Percentiles rank a stretch among this genome's conserved stretches.
Conservation (phyloP, 176 grass and related monocot species). For the Zea luxurians region DNA sequence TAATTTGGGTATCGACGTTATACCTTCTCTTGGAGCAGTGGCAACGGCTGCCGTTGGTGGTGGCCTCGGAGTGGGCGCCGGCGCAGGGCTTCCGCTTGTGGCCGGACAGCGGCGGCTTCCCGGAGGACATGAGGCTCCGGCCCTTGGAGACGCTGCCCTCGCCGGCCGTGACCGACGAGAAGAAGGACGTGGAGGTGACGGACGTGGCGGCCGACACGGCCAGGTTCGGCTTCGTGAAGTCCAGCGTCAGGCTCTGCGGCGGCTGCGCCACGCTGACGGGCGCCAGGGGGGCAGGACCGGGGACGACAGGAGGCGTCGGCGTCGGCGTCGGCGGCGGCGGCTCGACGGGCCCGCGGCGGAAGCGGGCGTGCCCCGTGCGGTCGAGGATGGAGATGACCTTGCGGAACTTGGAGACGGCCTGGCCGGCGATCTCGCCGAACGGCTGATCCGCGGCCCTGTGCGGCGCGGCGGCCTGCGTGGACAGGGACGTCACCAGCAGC, state of each 20-base stretch:
- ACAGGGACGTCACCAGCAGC: slow-evolving; percentile 65
- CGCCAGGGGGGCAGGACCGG: background rate
- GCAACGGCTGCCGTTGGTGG: slow-evolving; percentile 55
- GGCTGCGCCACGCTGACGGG: background rate
- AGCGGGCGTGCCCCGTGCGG: slow-evolving; percentile 94
- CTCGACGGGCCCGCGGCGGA: slow-evolving; percentile 68
- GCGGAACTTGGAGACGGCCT: slow-evolving; percentile 82
- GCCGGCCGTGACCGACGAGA: slow-evolving; percentile 83
- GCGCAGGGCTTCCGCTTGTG: slow-evolving; percentile 74
- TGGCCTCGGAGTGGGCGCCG: slow-evolving; percentile 61
- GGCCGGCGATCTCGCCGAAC: slow-evolving; percentile 80
- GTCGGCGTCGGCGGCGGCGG: background rate
- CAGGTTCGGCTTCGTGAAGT: slow-evolving; percentile 82
- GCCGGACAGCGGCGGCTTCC: slow-evolving; percentile 62
- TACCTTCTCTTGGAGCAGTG: slow-evolving; percentile 95
- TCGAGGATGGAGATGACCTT: slow-evolving; percentile 93
- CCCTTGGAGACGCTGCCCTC: slow-evolving; percentile 91
- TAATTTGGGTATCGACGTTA: background rate
- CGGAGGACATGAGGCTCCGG: slow-evolving; percentile 56
- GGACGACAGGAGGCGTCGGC: background rate
- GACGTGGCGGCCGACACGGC: slow-evolving; percentile 64
- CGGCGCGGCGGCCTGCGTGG: slow-evolving; percentile 32
- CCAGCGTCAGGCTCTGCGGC: slow-evolving; percentile 69
- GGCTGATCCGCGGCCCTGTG: slow-evolving; percentile 36
- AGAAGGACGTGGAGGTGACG: slow-evolving; percentile 73